Conservation (phyloP, 306 rosid genomes). For the Spatholobus suberectus region DNA sequence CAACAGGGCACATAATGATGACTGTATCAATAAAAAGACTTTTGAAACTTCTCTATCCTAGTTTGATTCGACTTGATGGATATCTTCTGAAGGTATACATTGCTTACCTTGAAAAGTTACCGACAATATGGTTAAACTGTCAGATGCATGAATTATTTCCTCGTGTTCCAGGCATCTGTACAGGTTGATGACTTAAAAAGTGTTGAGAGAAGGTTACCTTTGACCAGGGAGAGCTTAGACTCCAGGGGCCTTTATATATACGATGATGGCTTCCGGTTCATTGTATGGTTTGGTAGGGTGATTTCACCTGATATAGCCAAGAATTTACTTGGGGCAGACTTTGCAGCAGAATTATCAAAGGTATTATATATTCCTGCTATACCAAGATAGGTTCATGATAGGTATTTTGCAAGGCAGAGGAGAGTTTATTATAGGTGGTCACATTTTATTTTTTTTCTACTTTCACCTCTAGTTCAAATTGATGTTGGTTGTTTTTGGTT, state of each 20-base stretch:
- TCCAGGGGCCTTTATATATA: constrained; percentile 84
- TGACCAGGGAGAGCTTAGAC: constrained; percentile 85
- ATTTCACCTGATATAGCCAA: constrained; percentile 93
- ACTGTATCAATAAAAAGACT: constrained; percentile 76
- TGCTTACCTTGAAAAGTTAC: constrained; percentile 24
- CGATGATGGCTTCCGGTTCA: constrained; percentile 85
- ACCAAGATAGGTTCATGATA: constrained; percentile 16
- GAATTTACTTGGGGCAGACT: constrained; percentile 87
- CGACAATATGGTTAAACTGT: not conserved
- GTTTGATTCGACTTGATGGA: constrained; percentile 81
- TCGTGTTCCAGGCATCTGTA: constrained; percentile 56
- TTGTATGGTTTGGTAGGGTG: constrained; percentile 92
- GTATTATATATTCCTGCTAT: constrained; percentile 51
- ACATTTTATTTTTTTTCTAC: not conserved
- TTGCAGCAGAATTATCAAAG: constrained; percentile 96
- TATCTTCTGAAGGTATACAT: constrained; percentile 74
- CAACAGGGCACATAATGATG: constrained; percentile 88
- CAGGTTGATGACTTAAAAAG: constrained; percentile 60
- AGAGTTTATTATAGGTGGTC: not conserved
- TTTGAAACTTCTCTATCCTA: constrained; percentile 90
- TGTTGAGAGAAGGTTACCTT: constrained; percentile 78
- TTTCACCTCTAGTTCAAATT: not conserved
- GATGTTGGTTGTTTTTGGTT: constrained; percentile 18
- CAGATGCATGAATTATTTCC: constrained; percentile 41
- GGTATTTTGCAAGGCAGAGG: constrained; percentile 23